Evolutionary conservation across 495 filamentous ascomycete species (phyloP).

Genomic region (Hypoxylon intermedium): DNA sequence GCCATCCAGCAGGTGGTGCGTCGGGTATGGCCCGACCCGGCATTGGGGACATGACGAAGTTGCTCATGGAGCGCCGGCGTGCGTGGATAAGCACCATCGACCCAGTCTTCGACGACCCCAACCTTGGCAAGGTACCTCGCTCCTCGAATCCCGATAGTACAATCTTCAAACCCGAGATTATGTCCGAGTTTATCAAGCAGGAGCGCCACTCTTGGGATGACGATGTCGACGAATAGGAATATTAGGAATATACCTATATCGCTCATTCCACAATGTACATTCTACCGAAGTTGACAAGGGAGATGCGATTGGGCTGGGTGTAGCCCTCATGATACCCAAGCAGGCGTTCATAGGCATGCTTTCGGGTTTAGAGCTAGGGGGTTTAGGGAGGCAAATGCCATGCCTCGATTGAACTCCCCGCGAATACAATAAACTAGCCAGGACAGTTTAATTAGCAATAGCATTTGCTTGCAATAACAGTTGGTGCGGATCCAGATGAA

Average conservation of each 20-base stretch:
- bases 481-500: no score
- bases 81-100: conserved; percentile 89
- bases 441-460: no score
- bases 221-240: conserved; percentile 68
- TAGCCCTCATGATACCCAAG: background rate
- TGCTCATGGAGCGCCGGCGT: conserved; percentile 84
- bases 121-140: conserved; percentile 56
- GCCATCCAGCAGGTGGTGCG: conserved; percentile 54
- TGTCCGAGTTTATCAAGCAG: conserved; percentile 63
- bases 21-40: conserved; percentile 72
- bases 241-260: conserved; percentile 10
- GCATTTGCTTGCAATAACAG: no score
- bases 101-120: conserved; percentile 80
- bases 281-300: no score
- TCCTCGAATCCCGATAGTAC: conserved; percentile 49
- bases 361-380: background rate
- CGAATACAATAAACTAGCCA: no score
- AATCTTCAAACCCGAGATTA: conserved; percentile 68
- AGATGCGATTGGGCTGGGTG: background rate
- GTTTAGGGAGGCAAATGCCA: no score
- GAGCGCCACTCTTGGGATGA: conserved; percentile 82
- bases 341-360: background rate
- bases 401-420: no score
- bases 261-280: background rate
- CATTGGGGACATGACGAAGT: conserved; percentile 88